A percentile compares a stretch with the other conserved stretches of the same genome.
Evolutionary conservation across 2,329 filamentous ascomycete species (phyloP).

Genomic region (Onygenales sp.): DNA sequence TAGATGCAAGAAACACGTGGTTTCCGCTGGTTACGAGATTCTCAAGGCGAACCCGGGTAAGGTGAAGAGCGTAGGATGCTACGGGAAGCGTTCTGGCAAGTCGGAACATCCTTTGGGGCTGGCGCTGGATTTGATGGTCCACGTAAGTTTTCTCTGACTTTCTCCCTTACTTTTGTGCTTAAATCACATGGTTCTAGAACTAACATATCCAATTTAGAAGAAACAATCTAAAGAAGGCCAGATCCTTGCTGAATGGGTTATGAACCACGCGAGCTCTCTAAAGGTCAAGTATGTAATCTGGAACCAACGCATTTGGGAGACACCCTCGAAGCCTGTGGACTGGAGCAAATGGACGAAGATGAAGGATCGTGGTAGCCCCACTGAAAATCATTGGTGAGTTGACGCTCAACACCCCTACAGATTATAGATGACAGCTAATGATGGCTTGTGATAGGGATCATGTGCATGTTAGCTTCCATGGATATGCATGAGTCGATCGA

Average conservation of each 20-base stretch:
- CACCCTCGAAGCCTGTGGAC: not conserved
- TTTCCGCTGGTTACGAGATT: not conserved
- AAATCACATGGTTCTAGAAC: no score
- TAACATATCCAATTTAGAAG: not conserved
- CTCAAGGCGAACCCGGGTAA: not conserved
- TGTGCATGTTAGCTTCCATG: not conserved
- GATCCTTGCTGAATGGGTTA: not conserved
- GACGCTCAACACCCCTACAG: not conserved
- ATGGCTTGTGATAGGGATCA: not conserved
- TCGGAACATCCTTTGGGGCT: not conserved
- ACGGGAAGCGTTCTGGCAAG: not conserved
- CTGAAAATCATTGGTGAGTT: not conserved
- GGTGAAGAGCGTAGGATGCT: not conserved
- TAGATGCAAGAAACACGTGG: not conserved
- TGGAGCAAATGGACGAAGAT: not conserved
- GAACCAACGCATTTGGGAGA: not conserved
- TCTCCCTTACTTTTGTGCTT: not conserved
- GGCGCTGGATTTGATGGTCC: not conserved
- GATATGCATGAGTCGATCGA: no score
- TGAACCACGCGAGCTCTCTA: not conserved
- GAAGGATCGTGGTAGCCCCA: not conserved
- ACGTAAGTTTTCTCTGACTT: not conserved
- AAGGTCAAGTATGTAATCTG: not conserved
- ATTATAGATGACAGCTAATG: not conserved
- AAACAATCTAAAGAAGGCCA: not conserved